phyloP scores from a whole-genome alignment of 495 filamentous ascomycete genomes.

The Stereocaulon alpinum region DNA sequence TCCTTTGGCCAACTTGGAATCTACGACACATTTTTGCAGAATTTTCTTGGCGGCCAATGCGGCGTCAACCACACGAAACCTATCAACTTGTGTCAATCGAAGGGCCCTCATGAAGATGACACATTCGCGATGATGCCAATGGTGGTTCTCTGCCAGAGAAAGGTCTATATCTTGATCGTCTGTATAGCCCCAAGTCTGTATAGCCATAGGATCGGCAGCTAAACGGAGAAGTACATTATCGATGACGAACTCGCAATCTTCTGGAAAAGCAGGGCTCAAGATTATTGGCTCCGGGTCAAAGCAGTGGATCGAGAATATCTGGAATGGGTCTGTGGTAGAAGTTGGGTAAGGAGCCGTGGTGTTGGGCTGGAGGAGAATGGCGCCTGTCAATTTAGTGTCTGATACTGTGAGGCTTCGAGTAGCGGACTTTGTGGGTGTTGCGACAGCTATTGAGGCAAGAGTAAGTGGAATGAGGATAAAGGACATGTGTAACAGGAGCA shows the following conservation, averaged over 20 bases:
- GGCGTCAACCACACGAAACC: constrained; percentile 1
- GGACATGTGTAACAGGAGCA: not conserved
- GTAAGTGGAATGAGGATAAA: not conserved
- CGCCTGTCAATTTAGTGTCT: no score
- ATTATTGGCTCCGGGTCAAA: not conserved
- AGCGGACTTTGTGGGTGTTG: not conserved
- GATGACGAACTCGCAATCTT: constrained; percentile 8
- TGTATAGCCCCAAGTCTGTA: constrained; percentile 5
- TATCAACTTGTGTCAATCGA: not conserved
- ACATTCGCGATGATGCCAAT: not conserved
- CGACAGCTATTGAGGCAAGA: not conserved
- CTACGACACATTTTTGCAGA: not conserved
- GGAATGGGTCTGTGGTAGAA: not conserved
- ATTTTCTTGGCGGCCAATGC: not conserved
- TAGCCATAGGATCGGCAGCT: not conserved
- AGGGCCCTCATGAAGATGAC: not conserved
- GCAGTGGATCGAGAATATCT: not conserved
- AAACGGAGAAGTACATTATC: not conserved
- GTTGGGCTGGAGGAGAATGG: not conserved
- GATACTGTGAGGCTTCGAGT: not conserved
- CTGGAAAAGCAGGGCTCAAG: not conserved
- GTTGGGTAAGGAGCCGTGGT: not conserved
- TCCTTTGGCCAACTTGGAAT: not conserved
- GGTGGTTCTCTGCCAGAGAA: not conserved
- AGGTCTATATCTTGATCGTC: constrained; percentile 6